These are phyloP conservation scores for Panaeolus cyanescens DNA, from an alignment of 768 basidiomycete species.

Conservation along the genomic window DNA sequence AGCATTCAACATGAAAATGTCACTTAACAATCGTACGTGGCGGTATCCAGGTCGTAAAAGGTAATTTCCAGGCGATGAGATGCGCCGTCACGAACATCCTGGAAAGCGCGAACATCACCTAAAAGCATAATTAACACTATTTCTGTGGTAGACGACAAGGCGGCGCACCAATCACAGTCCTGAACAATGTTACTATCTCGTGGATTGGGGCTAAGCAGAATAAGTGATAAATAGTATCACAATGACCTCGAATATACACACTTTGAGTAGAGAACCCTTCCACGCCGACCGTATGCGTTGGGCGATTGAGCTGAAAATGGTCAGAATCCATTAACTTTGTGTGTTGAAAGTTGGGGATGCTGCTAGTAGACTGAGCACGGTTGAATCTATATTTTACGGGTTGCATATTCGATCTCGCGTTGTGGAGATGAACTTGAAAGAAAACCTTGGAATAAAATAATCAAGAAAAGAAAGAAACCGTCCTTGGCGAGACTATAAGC, in stretches of 20 bases:
- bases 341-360: constrained; percentile 1
- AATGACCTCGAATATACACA: background rate
- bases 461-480: constrained; percentile 5
- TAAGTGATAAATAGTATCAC: background rate
- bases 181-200: constrained; percentile 61
- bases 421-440: constrained; percentile 1
- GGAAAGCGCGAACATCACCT: constrained; percentile 56
- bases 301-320: constrained; percentile 8
- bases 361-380: constrained; percentile 7
- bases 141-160: background rate
- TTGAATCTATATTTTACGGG: constrained; percentile 20
- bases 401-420: constrained; percentile 13
- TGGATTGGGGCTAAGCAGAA: background rate
- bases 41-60: constrained; percentile 54
- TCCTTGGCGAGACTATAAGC: constrained; percentile 7
- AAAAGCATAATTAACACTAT: background rate
- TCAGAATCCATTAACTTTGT: background rate
- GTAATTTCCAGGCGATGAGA: constrained; percentile 50
- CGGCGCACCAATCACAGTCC: constrained; percentile 52
- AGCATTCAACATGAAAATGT: background rate
- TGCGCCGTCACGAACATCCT: constrained; percentile 38
- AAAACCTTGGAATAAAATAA: background rate
- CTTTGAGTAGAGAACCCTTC: constrained; percentile 1
- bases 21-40: constrained; percentile 41
- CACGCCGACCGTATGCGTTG: constrained; percentile 3